Conservation (phyloP, 2,329 filamentous ascomycete species). For the Arachnomyces sp. region DNA sequence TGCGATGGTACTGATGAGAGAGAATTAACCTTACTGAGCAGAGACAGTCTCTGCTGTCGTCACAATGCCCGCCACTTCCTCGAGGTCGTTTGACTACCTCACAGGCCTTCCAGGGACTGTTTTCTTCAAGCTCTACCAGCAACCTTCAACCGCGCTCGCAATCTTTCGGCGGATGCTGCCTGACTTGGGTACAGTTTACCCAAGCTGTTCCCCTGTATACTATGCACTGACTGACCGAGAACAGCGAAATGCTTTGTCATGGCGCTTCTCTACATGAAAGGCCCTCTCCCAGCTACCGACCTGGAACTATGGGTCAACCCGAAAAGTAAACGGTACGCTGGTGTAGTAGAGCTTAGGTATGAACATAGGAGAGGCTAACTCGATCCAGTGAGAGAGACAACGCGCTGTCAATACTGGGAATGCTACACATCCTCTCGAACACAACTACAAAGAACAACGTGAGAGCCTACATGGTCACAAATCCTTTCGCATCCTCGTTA, state of each 20-base stretch:
- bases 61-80: conserved; percentile 50
- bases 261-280: conserved; percentile 84
- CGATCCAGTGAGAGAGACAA: conserved; percentile 67
- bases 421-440: conserved; percentile 77
- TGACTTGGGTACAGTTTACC: conserved; percentile 59
- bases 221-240: neutral
- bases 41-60: conserved; percentile 13
- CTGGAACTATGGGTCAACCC: conserved; percentile 82
- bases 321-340: conserved; percentile 47
- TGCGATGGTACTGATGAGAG: conserved; percentile 17
- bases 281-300: conserved; percentile 68
- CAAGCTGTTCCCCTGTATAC: neutral
- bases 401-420: conserved; percentile 69
- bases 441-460: conserved; percentile 53
- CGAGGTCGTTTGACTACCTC: conserved; percentile 75
- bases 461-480: conserved; percentile 67
- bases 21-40: conserved; percentile 14
- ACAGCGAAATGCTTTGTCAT: conserved; percentile 91
- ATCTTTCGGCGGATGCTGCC: conserved; percentile 97
- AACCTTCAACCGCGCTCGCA: conserved; percentile 88
- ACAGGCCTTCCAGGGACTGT: conserved; percentile 84
- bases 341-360: conserved; percentile 2
- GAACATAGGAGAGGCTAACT: conserved; percentile 9
- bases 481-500: conserved; percentile 75
- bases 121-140: conserved; percentile 86